Conservation (phyloP, 768 basidiomycete genomes). For the Tephrocybe sp. region DNA sequence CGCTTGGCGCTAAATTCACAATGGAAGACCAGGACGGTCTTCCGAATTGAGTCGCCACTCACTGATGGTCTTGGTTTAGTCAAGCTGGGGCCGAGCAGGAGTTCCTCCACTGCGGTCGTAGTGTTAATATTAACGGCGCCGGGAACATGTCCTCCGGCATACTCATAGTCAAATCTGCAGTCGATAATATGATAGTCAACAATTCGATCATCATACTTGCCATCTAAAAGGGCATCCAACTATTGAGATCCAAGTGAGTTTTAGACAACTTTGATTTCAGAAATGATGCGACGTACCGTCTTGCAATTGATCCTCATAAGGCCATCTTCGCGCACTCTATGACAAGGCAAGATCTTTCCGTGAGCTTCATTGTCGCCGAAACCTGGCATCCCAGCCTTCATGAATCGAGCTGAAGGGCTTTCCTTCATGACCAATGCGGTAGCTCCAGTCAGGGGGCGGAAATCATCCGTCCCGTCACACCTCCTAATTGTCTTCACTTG, state of each 20-base stretch:
- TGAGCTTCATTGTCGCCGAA: slow-evolving; percentile 92
- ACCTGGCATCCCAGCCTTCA: slow-evolving; percentile 68
- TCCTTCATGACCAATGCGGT: slow-evolving; percentile 54
- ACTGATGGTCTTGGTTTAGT: slow-evolving; percentile 64
- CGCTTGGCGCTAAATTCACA: slow-evolving; percentile 97
- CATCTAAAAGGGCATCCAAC: slow-evolving; percentile 79
- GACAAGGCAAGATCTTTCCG: slow-evolving; percentile 94
- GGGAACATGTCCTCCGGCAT: slow-evolving; percentile 87
- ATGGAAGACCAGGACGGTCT: slow-evolving; percentile 92
- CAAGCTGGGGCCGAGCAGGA: slow-evolving; percentile 61
- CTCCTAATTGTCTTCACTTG: slow-evolving; percentile 75
- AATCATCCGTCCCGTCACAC: slow-evolving; percentile 82
- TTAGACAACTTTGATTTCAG: slow-evolving; percentile 4
- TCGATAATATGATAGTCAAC: slow-evolving; percentile 82
- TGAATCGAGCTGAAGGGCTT: slow-evolving; percentile 57
- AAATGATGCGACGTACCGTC: slow-evolving; percentile 58
- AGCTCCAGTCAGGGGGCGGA: slow-evolving; percentile 70
- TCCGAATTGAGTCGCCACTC: slow-evolving; percentile 72
- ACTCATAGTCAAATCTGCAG: slow-evolving; percentile 98
- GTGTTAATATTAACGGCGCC: slow-evolving; percentile 93
- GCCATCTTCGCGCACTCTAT: slow-evolving; percentile 92
- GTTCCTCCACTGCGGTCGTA: slow-evolving; percentile 73
- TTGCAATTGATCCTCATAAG: slow-evolving; percentile 82
- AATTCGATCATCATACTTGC: slow-evolving; percentile 65
- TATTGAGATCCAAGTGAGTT: slow-evolving; percentile 29